Evolutionary conservation across 352 stramenopile species (phyloP).

Genomic region (Aphanomyces invadans): DNA sequence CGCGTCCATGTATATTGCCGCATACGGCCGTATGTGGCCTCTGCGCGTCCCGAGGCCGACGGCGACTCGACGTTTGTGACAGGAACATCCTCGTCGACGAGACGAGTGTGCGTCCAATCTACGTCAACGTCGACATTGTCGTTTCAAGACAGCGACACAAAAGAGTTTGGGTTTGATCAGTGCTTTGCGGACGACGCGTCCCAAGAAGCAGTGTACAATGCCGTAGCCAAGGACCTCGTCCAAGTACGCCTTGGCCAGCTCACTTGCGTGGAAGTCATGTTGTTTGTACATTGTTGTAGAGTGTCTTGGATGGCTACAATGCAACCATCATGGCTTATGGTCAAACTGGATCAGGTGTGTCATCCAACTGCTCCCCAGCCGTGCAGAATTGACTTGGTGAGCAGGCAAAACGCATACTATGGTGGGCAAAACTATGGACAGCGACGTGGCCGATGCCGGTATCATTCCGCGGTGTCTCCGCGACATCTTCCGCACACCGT

Average conservation of each 20-base stretch:
- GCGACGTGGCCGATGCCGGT: conserved; percentile 35
- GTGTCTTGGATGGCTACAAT: conserved; percentile 59
- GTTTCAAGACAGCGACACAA: conserved; percentile 29
- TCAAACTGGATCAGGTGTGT: conserved; percentile 32
- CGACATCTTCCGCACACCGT: conserved; percentile 37
- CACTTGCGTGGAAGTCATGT: too few relatives aligned
- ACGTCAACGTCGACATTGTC: conserved; percentile 23
- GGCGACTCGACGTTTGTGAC: conserved; percentile 51
- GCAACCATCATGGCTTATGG: conserved; percentile 63
- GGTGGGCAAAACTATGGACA: conserved; percentile 39
- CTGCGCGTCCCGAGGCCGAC: conserved; percentile 30
- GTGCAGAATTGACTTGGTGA: conserved; percentile 8
- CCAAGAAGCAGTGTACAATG: conserved; percentile 47
- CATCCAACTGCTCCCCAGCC: not conserved
- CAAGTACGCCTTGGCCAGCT: conserved; percentile 23
- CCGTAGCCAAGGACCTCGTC: conserved; percentile 45
- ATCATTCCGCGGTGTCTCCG: conserved; percentile 56
- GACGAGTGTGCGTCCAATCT: conserved; percentile 9
- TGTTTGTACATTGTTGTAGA: conserved; percentile 9
- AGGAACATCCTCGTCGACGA: conserved; percentile 26
- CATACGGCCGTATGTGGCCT: conserved; percentile 46
- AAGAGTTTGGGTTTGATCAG: conserved; percentile 55
- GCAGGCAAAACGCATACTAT: conserved; percentile 69
- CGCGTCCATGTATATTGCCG: conserved; percentile 67
- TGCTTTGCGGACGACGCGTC: conserved; percentile 34